A percentile compares a stretch with the other conserved stretches of the same genome.
Evolutionary conservation across 208 protist genomes (phyloP).

Genomic region (Leishmania guyanensis): DNA sequence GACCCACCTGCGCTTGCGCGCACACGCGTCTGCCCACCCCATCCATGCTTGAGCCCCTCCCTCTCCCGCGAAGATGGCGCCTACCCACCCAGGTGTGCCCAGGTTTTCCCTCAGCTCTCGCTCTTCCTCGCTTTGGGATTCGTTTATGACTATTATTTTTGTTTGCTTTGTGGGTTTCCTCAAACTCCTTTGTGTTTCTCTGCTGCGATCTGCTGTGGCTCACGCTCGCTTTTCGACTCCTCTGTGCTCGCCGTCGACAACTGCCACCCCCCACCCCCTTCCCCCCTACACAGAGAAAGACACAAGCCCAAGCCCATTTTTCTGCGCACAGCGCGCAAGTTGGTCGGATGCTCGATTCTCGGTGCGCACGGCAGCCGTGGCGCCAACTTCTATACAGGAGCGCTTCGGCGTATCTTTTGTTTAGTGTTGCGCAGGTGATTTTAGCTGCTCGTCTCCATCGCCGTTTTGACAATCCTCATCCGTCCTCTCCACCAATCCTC

Average conservation of each 20-base stretch:
- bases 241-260: background rate
- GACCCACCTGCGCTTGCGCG: slow-evolving; percentile 47
- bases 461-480: background rate
- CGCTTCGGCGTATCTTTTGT: background rate
- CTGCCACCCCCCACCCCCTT: background rate
- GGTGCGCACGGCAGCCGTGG: background rate
- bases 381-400: background rate
- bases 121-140: background rate
- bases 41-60: background rate
- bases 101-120: background rate
- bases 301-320: background rate
- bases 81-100: background rate
- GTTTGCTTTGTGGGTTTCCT: background rate
- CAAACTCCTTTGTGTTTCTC: background rate
- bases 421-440: background rate
- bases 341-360: background rate
- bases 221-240: background rate
- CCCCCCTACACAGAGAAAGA: background rate
- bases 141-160: background rate
- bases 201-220: slow-evolving; percentile 8
- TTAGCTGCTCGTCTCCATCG: background rate
- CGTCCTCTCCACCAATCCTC: background rate
- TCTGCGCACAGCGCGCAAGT: background rate
- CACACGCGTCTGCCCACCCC: background rate
- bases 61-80: background rate